phyloP scores from a whole-genome alignment of 345 rosid genomes.

The Gossypium thurberi region DNA sequence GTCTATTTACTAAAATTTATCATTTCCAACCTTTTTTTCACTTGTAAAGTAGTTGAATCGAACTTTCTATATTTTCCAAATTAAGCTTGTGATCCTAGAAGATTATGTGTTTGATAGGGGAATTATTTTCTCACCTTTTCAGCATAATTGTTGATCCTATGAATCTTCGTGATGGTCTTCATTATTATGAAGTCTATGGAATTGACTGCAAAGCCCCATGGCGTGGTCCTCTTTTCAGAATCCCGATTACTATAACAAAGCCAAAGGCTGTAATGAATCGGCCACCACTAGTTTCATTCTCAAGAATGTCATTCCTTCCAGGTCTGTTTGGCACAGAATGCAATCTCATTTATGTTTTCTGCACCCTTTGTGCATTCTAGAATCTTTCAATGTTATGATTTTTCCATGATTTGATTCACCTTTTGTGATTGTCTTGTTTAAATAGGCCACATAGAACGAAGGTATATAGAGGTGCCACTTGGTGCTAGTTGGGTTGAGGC shows the following conservation, averaged over 20 bases:
- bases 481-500: slow-evolving; percentile 99
- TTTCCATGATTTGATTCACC: not conserved
- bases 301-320: slow-evolving; percentile 76
- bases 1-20: not conserved
- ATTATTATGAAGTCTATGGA: slow-evolving; percentile 85
- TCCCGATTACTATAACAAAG: slow-evolving; percentile 80
- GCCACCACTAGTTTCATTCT: slow-evolving; percentile 68
- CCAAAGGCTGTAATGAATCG: slow-evolving; percentile 50
- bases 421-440: slow-evolving; percentile 21
- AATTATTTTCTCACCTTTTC: slow-evolving; percentile 28
- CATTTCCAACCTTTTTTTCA: not conserved
- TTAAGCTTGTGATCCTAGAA: not conserved
- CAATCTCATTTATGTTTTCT: not conserved
- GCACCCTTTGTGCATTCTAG: not conserved
- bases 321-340: slow-evolving; percentile 32
- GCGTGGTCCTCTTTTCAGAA: slow-evolving; percentile 91
- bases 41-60: not conserved
- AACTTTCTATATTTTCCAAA: slow-evolving; percentile 1
- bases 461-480: slow-evolving; percentile 73
- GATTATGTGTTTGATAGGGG: not conserved
- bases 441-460: slow-evolving; percentile 85
- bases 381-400: not conserved
- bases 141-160: slow-evolving; percentile 93
- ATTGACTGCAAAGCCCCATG: slow-evolving; percentile 90
- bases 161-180: slow-evolving; percentile 71